These are phyloP conservation scores for Hypocreales sp. DNA, from an alignment of 2,329 filamentous ascomycete genomes.

Conservation along the genomic window DNA sequence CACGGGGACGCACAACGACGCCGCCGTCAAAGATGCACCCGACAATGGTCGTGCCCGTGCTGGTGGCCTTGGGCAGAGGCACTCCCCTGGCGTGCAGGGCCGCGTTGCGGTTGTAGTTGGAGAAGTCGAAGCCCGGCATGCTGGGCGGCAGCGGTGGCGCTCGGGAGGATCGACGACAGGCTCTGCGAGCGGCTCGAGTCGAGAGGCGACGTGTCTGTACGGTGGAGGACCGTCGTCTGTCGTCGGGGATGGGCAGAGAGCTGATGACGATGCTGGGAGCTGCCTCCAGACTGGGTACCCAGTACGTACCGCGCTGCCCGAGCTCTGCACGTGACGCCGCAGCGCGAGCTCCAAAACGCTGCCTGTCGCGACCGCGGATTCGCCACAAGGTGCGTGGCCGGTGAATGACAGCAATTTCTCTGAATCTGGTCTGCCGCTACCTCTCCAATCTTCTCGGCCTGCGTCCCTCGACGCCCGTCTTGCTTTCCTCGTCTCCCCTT, in stretches of 20 bases:
- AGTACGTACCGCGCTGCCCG: conserved; percentile 6
- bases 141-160: conserved; percentile 15
- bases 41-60: conserved; percentile 97
- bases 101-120: conserved; percentile 98
- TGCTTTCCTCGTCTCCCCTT: no score
- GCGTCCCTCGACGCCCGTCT: no score
- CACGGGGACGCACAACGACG: conserved; percentile 58
- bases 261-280: conserved; percentile 41
- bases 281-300: conserved; percentile 21
- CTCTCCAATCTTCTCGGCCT: no score
- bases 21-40: conserved; percentile 94
- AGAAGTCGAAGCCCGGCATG: conserved; percentile 98
- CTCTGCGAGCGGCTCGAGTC: no score
- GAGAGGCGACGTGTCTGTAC: no score
- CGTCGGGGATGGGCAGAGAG: no score
- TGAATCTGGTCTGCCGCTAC: background rate
- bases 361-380: background rate
- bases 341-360: conserved; percentile 8
- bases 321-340: conserved; percentile 11
- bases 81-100: conserved; percentile 89
- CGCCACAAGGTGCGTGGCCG: no score
- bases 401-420: no score
- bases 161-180: conserved; percentile 8
- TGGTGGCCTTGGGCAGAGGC: conserved; percentile 91
- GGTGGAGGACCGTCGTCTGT: no score